Conservation (phyloP, 768 basidiomycete genomes). For the Boletus insuetus region DNA sequence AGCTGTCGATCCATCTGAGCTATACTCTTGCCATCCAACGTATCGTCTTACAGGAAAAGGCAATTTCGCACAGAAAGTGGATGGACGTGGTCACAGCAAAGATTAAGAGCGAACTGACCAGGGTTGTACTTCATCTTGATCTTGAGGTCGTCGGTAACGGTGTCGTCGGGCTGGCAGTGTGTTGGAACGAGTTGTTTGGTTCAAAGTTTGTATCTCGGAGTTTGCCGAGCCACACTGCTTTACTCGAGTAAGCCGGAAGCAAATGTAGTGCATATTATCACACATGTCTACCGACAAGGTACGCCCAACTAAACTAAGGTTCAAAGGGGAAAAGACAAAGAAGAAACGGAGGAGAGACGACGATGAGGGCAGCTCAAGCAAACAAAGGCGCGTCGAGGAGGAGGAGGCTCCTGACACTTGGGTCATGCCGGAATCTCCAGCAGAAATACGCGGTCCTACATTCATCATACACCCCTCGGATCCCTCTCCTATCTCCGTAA, state of each 20-base stretch:
- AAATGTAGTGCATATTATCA: not conserved
- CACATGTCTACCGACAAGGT: slow-evolving; percentile 45
- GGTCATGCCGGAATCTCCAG: slow-evolving; percentile 70
- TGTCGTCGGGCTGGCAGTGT: slow-evolving; percentile 35
- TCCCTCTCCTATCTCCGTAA: slow-evolving; percentile 71
- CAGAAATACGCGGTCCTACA: slow-evolving; percentile 83
- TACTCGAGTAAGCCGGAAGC: no score
- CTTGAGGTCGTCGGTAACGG: slow-evolving; percentile 61
- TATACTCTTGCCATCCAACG: slow-evolving; percentile 52
- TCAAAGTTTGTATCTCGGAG: slow-evolving; percentile 28
- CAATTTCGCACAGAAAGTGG: slow-evolving; percentile 24
- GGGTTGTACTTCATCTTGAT: slow-evolving; percentile 79
- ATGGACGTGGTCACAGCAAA: slow-evolving; percentile 17
- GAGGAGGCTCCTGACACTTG: slow-evolving; percentile 71
- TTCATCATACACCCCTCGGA: slow-evolving; percentile 83
- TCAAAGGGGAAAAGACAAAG: slow-evolving; percentile 84
- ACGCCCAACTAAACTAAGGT: slow-evolving; percentile 75
- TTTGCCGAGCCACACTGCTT: slow-evolving; percentile 17
- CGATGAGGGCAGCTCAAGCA: slow-evolving; percentile 41
- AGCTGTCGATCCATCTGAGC: slow-evolving; percentile 41
- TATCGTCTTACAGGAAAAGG: slow-evolving; percentile 29
- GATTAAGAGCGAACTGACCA: slow-evolving; percentile 52
- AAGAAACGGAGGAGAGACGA: slow-evolving; percentile 76
- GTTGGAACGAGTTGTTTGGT: slow-evolving; percentile 35
- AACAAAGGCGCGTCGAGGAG: slow-evolving; percentile 51